Conservation (phyloP, 106 monocot species). For the Platanthera guangdongensis region DNA sequence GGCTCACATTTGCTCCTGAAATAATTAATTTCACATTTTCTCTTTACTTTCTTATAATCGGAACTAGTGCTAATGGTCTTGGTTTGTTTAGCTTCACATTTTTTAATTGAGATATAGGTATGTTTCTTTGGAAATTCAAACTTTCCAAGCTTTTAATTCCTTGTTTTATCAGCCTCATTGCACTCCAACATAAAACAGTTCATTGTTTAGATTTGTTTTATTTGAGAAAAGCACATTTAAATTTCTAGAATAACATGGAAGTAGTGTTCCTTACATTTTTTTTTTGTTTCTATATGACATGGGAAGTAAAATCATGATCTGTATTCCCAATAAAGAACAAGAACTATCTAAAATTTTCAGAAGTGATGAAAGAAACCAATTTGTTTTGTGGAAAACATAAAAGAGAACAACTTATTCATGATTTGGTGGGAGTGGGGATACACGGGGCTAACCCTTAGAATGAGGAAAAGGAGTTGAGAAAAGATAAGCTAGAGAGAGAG, state of each 20-base stretch:
- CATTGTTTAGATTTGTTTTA: neutral
- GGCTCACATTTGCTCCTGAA: too few relatives aligned
- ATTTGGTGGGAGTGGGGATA: neutral
- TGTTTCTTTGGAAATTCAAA: too few relatives aligned
- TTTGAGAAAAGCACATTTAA: neutral
- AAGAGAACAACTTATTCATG: neutral
- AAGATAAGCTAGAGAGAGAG: too few relatives aligned
- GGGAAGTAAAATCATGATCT: neutral
- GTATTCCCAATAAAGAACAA: neutral
- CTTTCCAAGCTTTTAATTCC: neutral
- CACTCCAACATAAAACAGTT: neutral
- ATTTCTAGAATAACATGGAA: neutral
- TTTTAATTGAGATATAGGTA: too few relatives aligned
- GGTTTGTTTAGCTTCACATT: too few relatives aligned
- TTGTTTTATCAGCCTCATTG: neutral
- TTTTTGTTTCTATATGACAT: neutral
- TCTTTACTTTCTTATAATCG: too few relatives aligned
- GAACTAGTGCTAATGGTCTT: too few relatives aligned
- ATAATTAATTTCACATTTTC: too few relatives aligned
- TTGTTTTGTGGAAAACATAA: neutral
- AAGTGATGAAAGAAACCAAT: neutral
- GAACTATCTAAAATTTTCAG: neutral
- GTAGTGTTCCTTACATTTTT: neutral
- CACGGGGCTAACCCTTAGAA: too few relatives aligned
- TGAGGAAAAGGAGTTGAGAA: too few relatives aligned